Percentiles rank a stretch among this genome's conserved stretches.
Conservation (phyloP, 495 filamentous ascomycete genomes). For the Penicillium silybi region DNA sequence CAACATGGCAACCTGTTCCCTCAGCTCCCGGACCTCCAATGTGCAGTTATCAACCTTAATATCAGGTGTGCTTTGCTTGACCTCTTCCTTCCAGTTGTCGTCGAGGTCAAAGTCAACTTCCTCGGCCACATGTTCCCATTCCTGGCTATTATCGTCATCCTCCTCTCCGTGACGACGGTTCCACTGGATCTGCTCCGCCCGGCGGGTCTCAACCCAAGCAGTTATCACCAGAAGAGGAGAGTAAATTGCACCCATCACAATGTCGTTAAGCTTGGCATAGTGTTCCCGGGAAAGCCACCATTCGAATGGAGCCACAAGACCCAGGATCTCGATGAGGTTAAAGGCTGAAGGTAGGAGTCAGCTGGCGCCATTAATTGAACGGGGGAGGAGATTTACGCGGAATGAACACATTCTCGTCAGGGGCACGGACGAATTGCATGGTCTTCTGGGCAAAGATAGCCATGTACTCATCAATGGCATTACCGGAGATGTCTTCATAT, state of each 20-base stretch:
- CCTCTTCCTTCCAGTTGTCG: slow-evolving; percentile 76
- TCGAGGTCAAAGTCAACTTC: slow-evolving; percentile 75
- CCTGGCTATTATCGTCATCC: slow-evolving; percentile 85
- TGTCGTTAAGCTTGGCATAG: slow-evolving; percentile 80
- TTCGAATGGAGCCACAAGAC: slow-evolving; percentile 77
- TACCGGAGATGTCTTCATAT: slow-evolving; percentile 92
- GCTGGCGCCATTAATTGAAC: neutral
- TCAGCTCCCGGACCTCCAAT: slow-evolving; percentile 63
- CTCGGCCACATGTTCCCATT: slow-evolving; percentile 81
- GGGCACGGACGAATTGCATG: slow-evolving; percentile 91
- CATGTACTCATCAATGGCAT: slow-evolving; percentile 92
- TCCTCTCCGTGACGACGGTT: slow-evolving; percentile 78
- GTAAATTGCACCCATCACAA: slow-evolving; percentile 83
- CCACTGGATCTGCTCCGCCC: slow-evolving; percentile 60
- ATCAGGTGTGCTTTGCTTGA: slow-evolving; percentile 70
- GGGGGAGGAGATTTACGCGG: slow-evolving; percentile 49
- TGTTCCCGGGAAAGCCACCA: slow-evolving; percentile 76
- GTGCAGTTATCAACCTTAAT: slow-evolving; percentile 67
- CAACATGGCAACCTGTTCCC: slow-evolving; percentile 63
- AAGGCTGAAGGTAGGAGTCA: slow-evolving; percentile 48
- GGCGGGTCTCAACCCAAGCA: slow-evolving; percentile 67
- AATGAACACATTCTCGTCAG: slow-evolving; percentile 97
- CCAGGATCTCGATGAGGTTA: slow-evolving; percentile 87
- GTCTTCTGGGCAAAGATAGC: slow-evolving; percentile 87
- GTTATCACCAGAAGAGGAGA: slow-evolving; percentile 77